These are phyloP conservation scores for Cryptosporidium sp. DNA, from an alignment of 169 alveolate genomes.

Conservation along the genomic window DNA sequence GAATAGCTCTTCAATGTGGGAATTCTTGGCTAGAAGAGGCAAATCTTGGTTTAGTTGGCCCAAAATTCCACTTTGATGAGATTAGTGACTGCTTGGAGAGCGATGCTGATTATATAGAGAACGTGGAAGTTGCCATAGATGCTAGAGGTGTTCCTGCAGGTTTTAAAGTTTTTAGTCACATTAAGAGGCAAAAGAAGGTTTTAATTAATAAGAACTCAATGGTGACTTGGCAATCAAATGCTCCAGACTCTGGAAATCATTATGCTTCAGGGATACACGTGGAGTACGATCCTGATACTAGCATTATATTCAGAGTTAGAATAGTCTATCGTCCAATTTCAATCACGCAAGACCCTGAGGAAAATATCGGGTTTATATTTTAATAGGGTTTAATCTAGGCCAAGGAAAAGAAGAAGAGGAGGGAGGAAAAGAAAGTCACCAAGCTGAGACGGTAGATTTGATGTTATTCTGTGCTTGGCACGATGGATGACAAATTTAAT, in stretches of 20 bases:
- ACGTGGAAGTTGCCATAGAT: constrained; percentile 62
- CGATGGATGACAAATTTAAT: not conserved
- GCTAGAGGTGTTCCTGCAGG: constrained; percentile 65
- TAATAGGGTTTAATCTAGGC: not conserved
- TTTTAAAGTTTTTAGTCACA: constrained; percentile 29
- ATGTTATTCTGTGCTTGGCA: too few relatives aligned
- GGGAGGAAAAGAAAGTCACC: not conserved
- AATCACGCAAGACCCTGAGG: constrained; percentile 40
- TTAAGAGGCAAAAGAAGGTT: constrained; percentile 39
- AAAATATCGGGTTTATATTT: constrained; percentile 48
- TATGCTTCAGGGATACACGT: constrained; percentile 73
- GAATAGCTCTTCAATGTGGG: constrained; percentile 67
- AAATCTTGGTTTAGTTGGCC: constrained; percentile 45
- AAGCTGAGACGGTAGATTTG: not conserved
- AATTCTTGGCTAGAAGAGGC: constrained; percentile 71
- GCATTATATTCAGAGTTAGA: constrained; percentile 60
- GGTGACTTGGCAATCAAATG: constrained; percentile 52
- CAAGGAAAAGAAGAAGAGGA: not conserved
- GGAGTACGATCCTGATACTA: constrained; percentile 65
- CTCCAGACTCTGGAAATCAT: constrained; percentile 27
- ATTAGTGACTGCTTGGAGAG: constrained; percentile 51
- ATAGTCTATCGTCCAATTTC: constrained; percentile 71
- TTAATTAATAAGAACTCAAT: constrained; percentile 24
- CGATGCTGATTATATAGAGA: constrained; percentile 72
- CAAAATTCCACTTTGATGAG: constrained; percentile 38